Percentiles rank a stretch among this genome's conserved stretches.
phyloP scores from a whole-genome alignment of 2,329 filamentous ascomycete genomes.

The Bipolaris bicolor region DNA sequence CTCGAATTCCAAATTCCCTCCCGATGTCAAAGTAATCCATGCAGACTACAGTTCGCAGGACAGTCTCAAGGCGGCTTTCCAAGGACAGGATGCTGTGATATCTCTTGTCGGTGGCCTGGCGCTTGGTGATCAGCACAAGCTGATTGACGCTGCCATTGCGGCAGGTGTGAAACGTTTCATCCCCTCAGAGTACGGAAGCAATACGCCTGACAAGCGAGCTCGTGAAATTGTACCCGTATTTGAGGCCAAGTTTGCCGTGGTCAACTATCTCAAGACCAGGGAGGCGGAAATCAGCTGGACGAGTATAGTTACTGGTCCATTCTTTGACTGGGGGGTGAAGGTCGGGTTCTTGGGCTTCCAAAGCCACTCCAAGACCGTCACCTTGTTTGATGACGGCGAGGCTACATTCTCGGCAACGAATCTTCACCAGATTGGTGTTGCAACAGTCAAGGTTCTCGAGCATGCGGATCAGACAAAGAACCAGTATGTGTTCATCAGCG shows the following conservation, averaged over 20 bases:
- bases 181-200: conserved; percentile 64
- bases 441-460: conserved; percentile 59
- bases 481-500: conserved; percentile 63
- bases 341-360: conserved; percentile 61
- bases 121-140: conserved; percentile 54
- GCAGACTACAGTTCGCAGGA: conserved; percentile 57
- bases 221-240: conserved; percentile 59
- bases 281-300: conserved; percentile 64
- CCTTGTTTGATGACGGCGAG: conserved; percentile 64
- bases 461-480: conserved; percentile 62
- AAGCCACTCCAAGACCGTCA: conserved; percentile 56
- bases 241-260: conserved; percentile 54
- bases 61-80: conserved; percentile 59
- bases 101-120: conserved; percentile 53
- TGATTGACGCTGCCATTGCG: conserved; percentile 65
- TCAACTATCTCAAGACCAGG: conserved; percentile 61
- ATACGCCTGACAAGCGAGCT: conserved; percentile 45
- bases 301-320: conserved; percentile 54
- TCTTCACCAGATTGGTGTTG: conserved; percentile 58
- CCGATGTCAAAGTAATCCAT: conserved; percentile 52
- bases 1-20: conserved; percentile 52
- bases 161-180: conserved; percentile 67
- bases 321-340: conserved; percentile 64
- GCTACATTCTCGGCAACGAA: conserved; percentile 60
- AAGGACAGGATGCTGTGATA: conserved; percentile 64